Conservation (phyloP, 2,329 filamentous ascomycete species). For the Talaromyces islandicus region DNA sequence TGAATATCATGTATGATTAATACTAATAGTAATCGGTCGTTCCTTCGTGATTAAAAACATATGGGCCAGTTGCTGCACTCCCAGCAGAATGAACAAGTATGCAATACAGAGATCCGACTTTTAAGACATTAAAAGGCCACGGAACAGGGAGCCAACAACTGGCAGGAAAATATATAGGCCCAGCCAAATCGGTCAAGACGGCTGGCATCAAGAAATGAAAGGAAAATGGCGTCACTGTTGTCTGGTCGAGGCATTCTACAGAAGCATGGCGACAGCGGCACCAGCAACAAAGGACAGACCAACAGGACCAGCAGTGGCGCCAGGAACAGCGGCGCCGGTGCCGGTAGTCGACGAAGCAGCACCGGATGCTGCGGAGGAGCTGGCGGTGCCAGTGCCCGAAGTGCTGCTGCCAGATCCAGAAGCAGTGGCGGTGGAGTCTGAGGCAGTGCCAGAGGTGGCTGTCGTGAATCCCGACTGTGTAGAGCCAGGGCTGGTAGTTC, state of each 20-base stretch:
- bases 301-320: conserved; percentile 30
- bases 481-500: conserved; percentile 11
- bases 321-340: conserved; percentile 26
- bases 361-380: not conserved
- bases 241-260: conserved; percentile 25
- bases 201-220: not conserved
- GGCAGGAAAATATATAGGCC: not conserved
- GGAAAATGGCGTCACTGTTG: not conserved
- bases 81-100: not conserved
- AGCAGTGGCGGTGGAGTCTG: conserved; percentile 13
- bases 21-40: not conserved
- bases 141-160: not conserved
- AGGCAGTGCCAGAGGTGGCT: conserved; percentile 16
- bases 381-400: conserved; percentile 15
- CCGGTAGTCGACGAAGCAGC: conserved; percentile 1
- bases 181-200: not conserved
- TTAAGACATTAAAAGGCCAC: not conserved
- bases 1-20: not conserved
- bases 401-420: conserved; percentile 13
- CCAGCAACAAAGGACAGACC: conserved; percentile 36
- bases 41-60: not conserved
- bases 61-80: not conserved
- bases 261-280: conserved; percentile 36
- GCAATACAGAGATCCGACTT: not conserved
- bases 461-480: conserved; percentile 15